phyloP scores from a whole-genome alignment of 2,329 filamentous ascomycete species.

The Pseudogymnoascus sp. region DNA sequence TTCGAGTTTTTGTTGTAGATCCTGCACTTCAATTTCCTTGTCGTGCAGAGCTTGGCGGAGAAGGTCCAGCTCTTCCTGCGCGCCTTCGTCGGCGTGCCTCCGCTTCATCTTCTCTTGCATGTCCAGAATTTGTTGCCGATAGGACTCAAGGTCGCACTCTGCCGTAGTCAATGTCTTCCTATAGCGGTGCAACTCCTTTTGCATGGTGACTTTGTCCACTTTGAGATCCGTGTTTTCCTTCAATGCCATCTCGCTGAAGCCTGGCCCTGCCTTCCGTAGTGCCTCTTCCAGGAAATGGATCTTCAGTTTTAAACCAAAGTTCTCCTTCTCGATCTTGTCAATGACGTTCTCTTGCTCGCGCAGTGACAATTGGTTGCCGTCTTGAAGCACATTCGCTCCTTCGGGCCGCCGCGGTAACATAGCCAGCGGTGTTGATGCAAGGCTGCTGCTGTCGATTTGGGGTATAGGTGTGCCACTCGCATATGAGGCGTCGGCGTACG shows the following conservation, averaged over 20 bases:
- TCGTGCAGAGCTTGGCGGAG: slow-evolving; percentile 49
- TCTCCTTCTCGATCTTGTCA: slow-evolving; percentile 95
- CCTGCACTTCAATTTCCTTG: slow-evolving; percentile 39
- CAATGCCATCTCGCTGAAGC: slow-evolving; percentile 79
- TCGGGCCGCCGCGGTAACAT: slow-evolving; percentile 55
- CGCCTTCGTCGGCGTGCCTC: slow-evolving; percentile 62
- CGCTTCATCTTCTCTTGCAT: slow-evolving; percentile 74
- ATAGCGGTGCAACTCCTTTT: slow-evolving; percentile 76
- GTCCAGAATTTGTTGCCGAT: slow-evolving; percentile 71
- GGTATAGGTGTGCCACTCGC: slow-evolving; percentile 66
- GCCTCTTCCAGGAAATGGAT: slow-evolving; percentile 95
- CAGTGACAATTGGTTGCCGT: slow-evolving; percentile 83
- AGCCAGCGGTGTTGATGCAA: slow-evolving; percentile 72
- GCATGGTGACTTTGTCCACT: slow-evolving; percentile 82
- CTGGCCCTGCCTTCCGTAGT: slow-evolving; percentile 75
- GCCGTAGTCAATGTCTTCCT: slow-evolving; percentile 76
- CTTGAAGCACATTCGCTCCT: slow-evolving; percentile 62
- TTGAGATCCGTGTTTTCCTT: slow-evolving; percentile 96
- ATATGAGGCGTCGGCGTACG: slow-evolving; percentile 53
- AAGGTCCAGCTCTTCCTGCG: slow-evolving; percentile 51
- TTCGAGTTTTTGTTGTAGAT: slow-evolving; percentile 51
- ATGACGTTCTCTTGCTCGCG: slow-evolving; percentile 94
- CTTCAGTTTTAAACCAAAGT: slow-evolving; percentile 92
- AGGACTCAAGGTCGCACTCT: slow-evolving; percentile 78
- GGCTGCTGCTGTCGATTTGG: slow-evolving; percentile 69